Percentiles rank a stretch among this genome's conserved stretches.
Conservation (phyloP, 140 eudicot genomes). For the Ambrosia hybrid region DNA sequence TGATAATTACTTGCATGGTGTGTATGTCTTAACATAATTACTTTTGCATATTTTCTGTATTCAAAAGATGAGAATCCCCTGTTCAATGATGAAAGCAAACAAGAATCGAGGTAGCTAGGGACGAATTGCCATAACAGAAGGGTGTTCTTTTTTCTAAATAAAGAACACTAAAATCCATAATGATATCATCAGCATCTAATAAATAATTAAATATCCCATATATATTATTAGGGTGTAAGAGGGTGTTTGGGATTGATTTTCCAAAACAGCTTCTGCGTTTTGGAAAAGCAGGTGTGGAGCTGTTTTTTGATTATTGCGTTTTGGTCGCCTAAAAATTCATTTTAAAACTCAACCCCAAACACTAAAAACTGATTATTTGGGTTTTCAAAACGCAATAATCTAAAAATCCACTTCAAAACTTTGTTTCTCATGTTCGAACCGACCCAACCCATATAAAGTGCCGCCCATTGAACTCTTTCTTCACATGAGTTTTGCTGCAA, state of each 20-base stretch:
- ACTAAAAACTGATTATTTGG: too few species aligned
- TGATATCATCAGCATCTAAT: background rate
- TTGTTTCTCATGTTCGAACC: too few species aligned
- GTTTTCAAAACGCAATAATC: too few species aligned
- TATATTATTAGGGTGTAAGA: too few species aligned
- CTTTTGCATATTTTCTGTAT: slow-evolving; percentile 4
- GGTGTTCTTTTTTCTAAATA: background rate
- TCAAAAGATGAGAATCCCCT: background rate
- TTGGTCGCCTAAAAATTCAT: too few species aligned
- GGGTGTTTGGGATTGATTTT: too few species aligned
- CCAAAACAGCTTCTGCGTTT: too few species aligned
- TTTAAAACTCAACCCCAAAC: too few species aligned
- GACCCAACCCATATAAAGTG: background rate
- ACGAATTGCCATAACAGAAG: background rate
- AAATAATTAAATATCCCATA: too few species aligned
- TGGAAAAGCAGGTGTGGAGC: too few species aligned
- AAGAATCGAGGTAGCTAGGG: background rate
- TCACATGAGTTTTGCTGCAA: slow-evolving; percentile 27
- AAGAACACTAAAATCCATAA: background rate
- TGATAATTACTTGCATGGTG: background rate
- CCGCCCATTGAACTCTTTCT: background rate
- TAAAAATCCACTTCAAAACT: too few species aligned
- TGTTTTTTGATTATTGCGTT: too few species aligned
- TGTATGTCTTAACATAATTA: background rate
- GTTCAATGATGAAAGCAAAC: slow-evolving; percentile 10